Evolutionary conservation across 2,329 filamentous ascomycete genomes (phyloP), one percentile per base, ranked within the genome.

Genomic region (Ophiocordyceps unilateralis): DNA sequence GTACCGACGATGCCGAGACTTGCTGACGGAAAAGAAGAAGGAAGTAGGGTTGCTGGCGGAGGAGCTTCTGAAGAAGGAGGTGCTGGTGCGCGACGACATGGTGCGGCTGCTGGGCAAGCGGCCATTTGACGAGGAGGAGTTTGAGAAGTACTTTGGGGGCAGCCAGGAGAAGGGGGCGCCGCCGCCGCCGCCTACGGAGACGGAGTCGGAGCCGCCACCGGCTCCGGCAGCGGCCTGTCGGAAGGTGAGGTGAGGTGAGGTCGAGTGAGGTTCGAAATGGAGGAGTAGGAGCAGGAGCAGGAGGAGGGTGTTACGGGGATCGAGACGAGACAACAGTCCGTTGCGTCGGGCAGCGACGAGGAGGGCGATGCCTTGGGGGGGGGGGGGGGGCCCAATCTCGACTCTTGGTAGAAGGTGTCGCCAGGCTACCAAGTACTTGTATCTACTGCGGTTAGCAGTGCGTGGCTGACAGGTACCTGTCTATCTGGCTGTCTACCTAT

Each of bases 21-120:
- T 98, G 22, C 70, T 98, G 42, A 74, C 72, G 2, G 81, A 82
- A 64, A 93, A 86, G 77, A 91, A 93, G 70, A 70, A 74, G 53
- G 85, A 96, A 64, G 73, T 98, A 30, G 86, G 85, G 3, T 67
- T 95, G 34, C 77, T 98, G 5, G 91, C 91, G 0, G 88, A 98
- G 67, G 91, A 98, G 65, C 68, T 98, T 45, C 69, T 98, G 49
- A 75, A 69, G 54, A 95, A 95, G 73, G 91, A 98, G 66, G 80
- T 95, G 54, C 72, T 98, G 20, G 79, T 80, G 28, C 74, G 91
- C 45, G 91, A 98, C 54, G 91, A 98, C 62, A 81, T 96, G 74
- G 78, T 96, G 41, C 72, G 91, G 23, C 67, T 98, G 44, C 69
- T 98, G 22, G 91, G 91, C 20, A 80, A 80, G 40, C 68, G 91